Conservation (phyloP, 108 stramenopile genomes). For the Aurantiochytrium sp. region DNA sequence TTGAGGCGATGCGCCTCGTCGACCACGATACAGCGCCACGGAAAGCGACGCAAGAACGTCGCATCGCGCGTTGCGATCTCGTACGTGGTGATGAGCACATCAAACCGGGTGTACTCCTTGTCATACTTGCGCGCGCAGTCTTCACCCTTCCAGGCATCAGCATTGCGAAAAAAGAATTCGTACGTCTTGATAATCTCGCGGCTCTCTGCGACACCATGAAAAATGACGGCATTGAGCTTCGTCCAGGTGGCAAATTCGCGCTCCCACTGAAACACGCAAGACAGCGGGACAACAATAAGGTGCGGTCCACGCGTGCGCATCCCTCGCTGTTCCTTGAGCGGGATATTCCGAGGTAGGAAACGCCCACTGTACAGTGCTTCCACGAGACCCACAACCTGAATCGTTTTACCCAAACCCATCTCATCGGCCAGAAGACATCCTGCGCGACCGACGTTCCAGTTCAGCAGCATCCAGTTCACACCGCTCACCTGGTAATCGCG, state of each 20-base stretch:
- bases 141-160: background rate
- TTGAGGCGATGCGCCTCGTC: conserved; percentile 92
- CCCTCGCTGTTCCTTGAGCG: background rate
- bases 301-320: conserved; percentile 66
- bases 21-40: conserved; percentile 74
- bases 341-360: background rate
- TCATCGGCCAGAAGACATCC: conserved; percentile 92
- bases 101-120: conserved; percentile 74
- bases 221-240: conserved; percentile 78
- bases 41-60: conserved; percentile 63
- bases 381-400: conserved; percentile 45
- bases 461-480: conserved; percentile 87
- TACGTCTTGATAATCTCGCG: conserved; percentile 69
- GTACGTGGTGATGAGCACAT: conserved; percentile 89
- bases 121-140: conserved; percentile 21
- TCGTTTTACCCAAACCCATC: conserved; percentile 75
- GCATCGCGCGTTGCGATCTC: conserved; percentile 81
- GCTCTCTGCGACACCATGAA: conserved; percentile 81
- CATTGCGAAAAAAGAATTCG: conserved; percentile 71
- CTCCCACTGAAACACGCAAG: conserved; percentile 82
- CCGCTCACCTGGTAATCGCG: conserved; percentile 91
- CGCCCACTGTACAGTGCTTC: conserved; percentile 16
- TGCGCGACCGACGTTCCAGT: conserved; percentile 69
- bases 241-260: conserved; percentile 83
- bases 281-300: conserved; percentile 81